A percentile compares a stretch with the other conserved stretches of the same genome.
phyloP scores from a whole-genome alignment of 2,329 filamentous ascomycete genomes.

The Eutypella sp. region DNA sequence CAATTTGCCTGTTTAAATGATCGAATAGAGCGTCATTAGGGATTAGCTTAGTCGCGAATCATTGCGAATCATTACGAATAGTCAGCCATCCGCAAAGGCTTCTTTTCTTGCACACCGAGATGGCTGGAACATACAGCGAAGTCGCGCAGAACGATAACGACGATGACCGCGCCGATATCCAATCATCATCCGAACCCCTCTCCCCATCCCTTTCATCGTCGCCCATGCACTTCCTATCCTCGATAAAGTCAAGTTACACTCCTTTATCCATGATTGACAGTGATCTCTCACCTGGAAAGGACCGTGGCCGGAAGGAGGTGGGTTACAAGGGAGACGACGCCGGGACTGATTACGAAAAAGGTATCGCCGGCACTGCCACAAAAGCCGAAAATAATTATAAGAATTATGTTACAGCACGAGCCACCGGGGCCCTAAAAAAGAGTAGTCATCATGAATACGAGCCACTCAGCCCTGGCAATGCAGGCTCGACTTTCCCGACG shows the following conservation, averaged over 20 bases:
- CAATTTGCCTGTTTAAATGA: too few relatives aligned
- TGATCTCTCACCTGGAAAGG: constrained; percentile 15
- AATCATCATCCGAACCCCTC: constrained; percentile 19
- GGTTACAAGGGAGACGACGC: constrained; percentile 1
- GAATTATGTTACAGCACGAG: constrained; percentile 14
- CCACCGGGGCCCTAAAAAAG: constrained; percentile 14
- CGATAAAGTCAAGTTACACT: constrained; percentile 23
- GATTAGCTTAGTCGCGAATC: neutral
- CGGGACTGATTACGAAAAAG: constrained; percentile 10
- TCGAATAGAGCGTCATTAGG: too few relatives aligned
- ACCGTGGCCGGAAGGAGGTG: constrained; percentile 1
- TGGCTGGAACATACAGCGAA: constrained; percentile 21
- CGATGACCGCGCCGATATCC: constrained; percentile 18
- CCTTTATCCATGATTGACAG: constrained; percentile 26
- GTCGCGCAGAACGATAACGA: constrained; percentile 21
- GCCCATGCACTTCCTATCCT: constrained; percentile 25
- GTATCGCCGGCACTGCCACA: constrained; percentile 13
- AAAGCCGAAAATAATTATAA: constrained; percentile 1
- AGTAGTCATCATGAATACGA: constrained; percentile 24
- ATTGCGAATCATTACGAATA: constrained; percentile 1
- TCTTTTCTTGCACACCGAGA: neutral
- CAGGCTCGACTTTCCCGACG: constrained; percentile 16
- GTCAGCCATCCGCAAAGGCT: neutral
- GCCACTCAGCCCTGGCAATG: constrained; percentile 22
- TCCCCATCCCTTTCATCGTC: constrained; percentile 26